Evolutionary conservation across 2,329 filamentous ascomycete species (phyloP), one percentile per base, ranked within the genome.

Genomic region (Drechslerella stenobrocha): DNA sequence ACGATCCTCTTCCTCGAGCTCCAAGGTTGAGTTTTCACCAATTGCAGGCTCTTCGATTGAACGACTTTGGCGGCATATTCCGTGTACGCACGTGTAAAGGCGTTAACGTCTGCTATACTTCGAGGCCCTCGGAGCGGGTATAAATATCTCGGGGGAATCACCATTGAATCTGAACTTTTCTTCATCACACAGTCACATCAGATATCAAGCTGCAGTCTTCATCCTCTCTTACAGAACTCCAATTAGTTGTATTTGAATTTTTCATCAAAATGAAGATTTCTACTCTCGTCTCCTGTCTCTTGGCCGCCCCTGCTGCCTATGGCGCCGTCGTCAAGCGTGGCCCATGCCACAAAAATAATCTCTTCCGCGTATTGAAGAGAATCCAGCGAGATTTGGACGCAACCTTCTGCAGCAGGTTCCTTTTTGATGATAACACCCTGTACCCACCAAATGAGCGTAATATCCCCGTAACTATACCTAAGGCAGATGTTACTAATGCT

Each of bases 41-140:
- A n/a, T n/a, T n/a, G n/a, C n/a, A n/a, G n/a, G 34, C 34, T 37
- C 8, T n/a, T 37, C 34, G 34, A 37, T 37, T 37, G 34, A 37
- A n/a, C 15, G 7, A 37, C 34, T 15, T 37, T n/a, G n/a, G n/a
- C 3, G 13, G 34, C 15, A 37, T 37, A 13, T 37, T 37, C 5
- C 15, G n/a, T n/a, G n/a, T n/a, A n/a, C n/a, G n/a, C n/a, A n/a
- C n/a, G n/a, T n/a, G n/a, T n/a, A n/a, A n/a, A n/a, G n/a, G n/a
- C n/a, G n/a, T n/a, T n/a, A n/a, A 37, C n/a, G 13, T 37, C 34
- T 37, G 13, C 4, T 37, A 37, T 37, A n/a, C n/a, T n/a, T n/a
- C n/a, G n/a, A n/a, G n/a, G n/a, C 34, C n/a, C 34, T n/a, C 13
- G 34, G 34, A 37, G 6, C 5, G n/a, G 7, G 28, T 37, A 37